Percentiles rank a stretch among this genome's conserved stretches.
Evolutionary conservation across 2,329 filamentous ascomycete species (phyloP).

Genomic region (Fusarium torreyae): DNA sequence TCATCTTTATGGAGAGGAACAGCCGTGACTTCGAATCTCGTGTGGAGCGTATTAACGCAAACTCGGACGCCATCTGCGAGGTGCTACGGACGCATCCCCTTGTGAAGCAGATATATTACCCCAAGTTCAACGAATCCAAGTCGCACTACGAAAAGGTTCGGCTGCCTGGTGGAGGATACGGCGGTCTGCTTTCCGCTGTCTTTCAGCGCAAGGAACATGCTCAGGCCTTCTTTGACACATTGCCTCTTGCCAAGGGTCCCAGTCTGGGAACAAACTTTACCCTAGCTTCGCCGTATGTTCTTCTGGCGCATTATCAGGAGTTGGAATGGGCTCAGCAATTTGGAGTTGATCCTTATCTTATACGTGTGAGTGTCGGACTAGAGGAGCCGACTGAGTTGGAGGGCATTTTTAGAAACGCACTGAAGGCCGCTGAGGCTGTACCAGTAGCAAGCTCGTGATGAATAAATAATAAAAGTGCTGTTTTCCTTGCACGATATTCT

Average conservation of each 20-base stretch:
- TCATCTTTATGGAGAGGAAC: conserved; percentile 95
- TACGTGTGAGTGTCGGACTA: conserved; percentile 90
- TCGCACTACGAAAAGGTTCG: conserved; percentile 84
- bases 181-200: conserved; percentile 87
- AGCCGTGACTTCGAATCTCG: conserved; percentile 90
- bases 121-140: conserved; percentile 80
- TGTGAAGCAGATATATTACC: conserved; percentile 89
- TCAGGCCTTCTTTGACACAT: conserved; percentile 84
- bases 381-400: conserved; percentile 81
- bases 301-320: conserved; percentile 93
- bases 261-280: conserved; percentile 98
- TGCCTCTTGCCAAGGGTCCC: conserved; percentile 93
- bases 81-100: conserved; percentile 72
- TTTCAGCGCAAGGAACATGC: conserved; percentile 81
- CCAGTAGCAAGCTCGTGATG: conserved; percentile 15
- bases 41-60: conserved; percentile 87
- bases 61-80: conserved; percentile 86
- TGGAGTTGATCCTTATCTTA: conserved; percentile 84
- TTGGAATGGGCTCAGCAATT: conserved; percentile 89
- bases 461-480: conserved; percentile 12
- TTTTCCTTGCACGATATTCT: conserved; percentile 9
- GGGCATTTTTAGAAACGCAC: conserved; percentile 75
- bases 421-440: conserved; percentile 69
- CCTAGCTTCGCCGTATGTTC: conserved; percentile 88
- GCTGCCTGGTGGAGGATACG: conserved; percentile 84